phyloP scores from a whole-genome alignment of 2,329 filamentous ascomycete species.

The Dendrostoma leiphaemia region DNA sequence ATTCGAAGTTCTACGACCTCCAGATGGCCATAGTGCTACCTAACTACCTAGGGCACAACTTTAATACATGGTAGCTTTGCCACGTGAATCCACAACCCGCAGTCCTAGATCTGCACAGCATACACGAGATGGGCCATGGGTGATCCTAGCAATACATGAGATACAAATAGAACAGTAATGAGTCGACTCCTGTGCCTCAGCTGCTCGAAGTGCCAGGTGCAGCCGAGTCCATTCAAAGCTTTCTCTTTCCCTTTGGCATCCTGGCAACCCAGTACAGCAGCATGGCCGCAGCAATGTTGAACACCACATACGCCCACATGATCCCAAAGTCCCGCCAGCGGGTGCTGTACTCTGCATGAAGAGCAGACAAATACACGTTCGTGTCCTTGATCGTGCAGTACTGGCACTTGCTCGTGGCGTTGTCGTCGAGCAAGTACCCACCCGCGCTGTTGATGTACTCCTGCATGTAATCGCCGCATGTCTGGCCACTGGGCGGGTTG shows the following conservation, averaged over 20 bases:
- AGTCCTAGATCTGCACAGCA: too few species aligned
- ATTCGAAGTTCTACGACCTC: too few species aligned
- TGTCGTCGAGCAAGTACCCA: constrained; percentile 46
- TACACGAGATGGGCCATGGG: too few species aligned
- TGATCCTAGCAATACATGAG: too few species aligned
- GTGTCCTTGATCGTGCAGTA: constrained; percentile 54
- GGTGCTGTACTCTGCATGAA: constrained; percentile 46
- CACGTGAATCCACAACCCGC: too few species aligned
- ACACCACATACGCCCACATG: constrained; percentile 50
- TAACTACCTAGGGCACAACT: too few species aligned
- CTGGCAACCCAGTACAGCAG: constrained; percentile 43
- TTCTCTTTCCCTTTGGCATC: constrained; percentile 28
- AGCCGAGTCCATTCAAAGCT: too few species aligned
- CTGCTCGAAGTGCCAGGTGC: too few species aligned
- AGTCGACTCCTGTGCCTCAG: too few species aligned
- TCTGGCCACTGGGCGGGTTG: constrained; percentile 54
- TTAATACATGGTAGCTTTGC: too few species aligned
- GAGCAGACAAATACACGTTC: constrained; percentile 53
- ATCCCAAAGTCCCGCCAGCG: constrained; percentile 68
- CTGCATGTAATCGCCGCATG: constrained; percentile 58
- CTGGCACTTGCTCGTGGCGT: constrained; percentile 48
- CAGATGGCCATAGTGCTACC: too few species aligned
- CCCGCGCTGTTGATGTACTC: constrained; percentile 45
- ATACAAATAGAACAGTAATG: too few species aligned
- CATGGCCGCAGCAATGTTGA: constrained; percentile 50